Base-by-base conservation (phyloP, 2,329 filamentous ascomycete genomes). In the Ilyonectria robusta region DNA sequence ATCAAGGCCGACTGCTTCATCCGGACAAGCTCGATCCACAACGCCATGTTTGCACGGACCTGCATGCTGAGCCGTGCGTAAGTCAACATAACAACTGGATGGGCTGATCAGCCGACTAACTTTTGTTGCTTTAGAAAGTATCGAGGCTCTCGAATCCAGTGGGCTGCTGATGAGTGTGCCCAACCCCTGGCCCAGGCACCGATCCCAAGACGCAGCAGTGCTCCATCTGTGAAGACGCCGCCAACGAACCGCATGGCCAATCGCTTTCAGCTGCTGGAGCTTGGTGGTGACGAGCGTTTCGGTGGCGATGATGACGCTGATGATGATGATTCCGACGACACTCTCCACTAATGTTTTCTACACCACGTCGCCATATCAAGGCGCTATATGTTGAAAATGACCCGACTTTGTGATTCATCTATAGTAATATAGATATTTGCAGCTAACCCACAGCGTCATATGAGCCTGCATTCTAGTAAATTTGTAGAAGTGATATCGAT, bases 11-110 rank as follows among this genome's bases (percentile, higher is more conserved):
- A 90, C 78, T 92, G 88, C 65, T 88, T 88, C 78, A 89, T 97
- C 70, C 90, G 88, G 62, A 93, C 91, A 8, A 97, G 95, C 78
- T 94, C 93, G 0, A 86, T 97, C 10, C 87, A 92, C 75, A 91
- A 92, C 68, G 92, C 93, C 11, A 86, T 94, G 59, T 93, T 91
- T 79, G 93, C 93, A 9, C 88, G 89, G 19, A 93, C 88, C 10
- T 96, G 93, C 81, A 93, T 97, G 91, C 91, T 92, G 87, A 89
- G 86, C 69, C 82, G 85, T 60, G 70, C 71, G 86, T 88, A 77
- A 76, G 85, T 80, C 23, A 1, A 47, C 23, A 21, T n/a, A 29
- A 42, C 19, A n/a, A 7, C 50, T 13, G 8, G 6, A 35, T 15
- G 29, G 29, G 21, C n/a, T 5, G n/a, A 19, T 9, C 23, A 19